Evolutionary conservation across 441 rosid genomes (phyloP).

Genomic region (Theobroma grandiflorum): DNA sequence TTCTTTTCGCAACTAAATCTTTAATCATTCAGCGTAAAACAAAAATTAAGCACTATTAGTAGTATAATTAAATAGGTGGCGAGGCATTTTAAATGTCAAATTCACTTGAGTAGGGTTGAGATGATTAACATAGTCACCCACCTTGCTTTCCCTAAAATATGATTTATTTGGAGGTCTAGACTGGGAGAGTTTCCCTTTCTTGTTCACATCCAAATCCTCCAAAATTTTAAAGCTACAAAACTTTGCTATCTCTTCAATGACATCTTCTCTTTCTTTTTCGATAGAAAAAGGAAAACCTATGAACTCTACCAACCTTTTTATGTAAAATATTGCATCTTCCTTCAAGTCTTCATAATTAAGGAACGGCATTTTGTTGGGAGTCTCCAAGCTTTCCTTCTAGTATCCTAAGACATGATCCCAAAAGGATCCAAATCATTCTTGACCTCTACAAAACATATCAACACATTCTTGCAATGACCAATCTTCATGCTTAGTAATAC

Average conservation of each 20-base stretch:
- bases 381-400: slow-evolving; percentile 64
- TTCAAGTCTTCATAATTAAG: slow-evolving; percentile 71
- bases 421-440: slow-evolving; percentile 63
- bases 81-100: too few species aligned
- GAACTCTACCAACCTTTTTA: slow-evolving; percentile 63
- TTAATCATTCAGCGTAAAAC: too few species aligned
- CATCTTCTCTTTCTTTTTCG: slow-evolving; percentile 52
- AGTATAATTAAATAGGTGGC: too few species aligned
- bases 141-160: slow-evolving; percentile 74
- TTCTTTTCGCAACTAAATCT: too few species aligned
- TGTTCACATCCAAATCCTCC: slow-evolving; percentile 71
- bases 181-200: slow-evolving; percentile 38
- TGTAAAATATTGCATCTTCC: slow-evolving; percentile 39
- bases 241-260: slow-evolving; percentile 48
- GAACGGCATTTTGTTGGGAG: slow-evolving; percentile 62
- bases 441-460: slow-evolving; percentile 57
- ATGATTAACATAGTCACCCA: slow-evolving; percentile 70
- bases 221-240: slow-evolving; percentile 73
- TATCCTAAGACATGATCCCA: slow-evolving; percentile 82
- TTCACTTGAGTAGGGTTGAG: slow-evolving; percentile 37
- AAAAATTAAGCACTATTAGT: too few species aligned
- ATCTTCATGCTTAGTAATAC: too few species aligned
- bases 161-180: slow-evolving; percentile 57
- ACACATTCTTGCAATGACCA: slow-evolving; percentile 56
- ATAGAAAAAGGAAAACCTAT: slow-evolving; percentile 56